Evolutionary conservation across 495 filamentous ascomycete genomes (phyloP), one percentile per base, ranked within the genome.

Genomic region (Saxophila tyrrhenica): DNA sequence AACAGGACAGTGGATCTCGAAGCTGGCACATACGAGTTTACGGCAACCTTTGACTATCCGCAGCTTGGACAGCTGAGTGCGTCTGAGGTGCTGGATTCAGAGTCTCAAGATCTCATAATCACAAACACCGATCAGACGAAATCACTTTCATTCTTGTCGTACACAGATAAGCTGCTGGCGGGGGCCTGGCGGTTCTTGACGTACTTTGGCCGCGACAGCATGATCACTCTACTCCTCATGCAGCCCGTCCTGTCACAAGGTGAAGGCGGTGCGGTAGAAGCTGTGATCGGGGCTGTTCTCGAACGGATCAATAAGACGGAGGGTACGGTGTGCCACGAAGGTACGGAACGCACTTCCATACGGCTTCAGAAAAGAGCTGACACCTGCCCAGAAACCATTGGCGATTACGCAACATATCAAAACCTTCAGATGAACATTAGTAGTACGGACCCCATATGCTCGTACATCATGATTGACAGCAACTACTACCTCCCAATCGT

Each of bases 141-240:
- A 2, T 78, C 80, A 0, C 71, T 83, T 3, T 73, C 80, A 0
- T 83, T 84, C 62, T 57, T 84, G 21, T 83, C 81, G 2, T 84
- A 81, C 62, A 77, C 69, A 0, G 70, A 73, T 17, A 84, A 84
- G 50, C 64, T 84, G 7, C 67, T 81, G 1, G 80, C 81, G 10
- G 80, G 80, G 16, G 77, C 78, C n/a, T 84, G 81, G 81, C 68
- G 79, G 13, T 84, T 82, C 54, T 61, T 84, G 50, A 84, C 79
- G 0, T 84, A 84, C 55, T 84, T 83, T 65, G 81, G 81, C 1
- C 74, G 81, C 3, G 81, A 84, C 57, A 78, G 74, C 41, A 78
- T 84, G 69, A 79, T 84, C 47, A 72, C 77, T 0, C 64, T 74
- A 22, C 69, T 84, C 11, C 67, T 83, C 1, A 60, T 84, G 16